These are phyloP conservation scores for Dendrocalamus latiflorus DNA, from an alignment of 202 grass and related monocot genomes.

Conservation along the genomic window DNA sequence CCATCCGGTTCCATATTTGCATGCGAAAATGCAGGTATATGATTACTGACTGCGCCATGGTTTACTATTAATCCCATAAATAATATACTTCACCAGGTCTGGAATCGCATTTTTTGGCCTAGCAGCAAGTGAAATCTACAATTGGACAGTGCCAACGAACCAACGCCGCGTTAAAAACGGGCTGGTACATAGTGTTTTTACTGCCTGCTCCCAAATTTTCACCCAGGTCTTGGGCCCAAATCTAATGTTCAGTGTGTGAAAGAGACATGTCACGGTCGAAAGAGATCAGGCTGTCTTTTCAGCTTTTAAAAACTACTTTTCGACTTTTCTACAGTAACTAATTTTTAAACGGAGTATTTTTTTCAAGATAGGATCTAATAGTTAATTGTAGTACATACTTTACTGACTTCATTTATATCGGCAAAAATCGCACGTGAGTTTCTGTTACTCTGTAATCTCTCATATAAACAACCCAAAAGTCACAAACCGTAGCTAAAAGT, in stretches of 20 bases:
- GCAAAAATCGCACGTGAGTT: no score
- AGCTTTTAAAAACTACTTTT: no score
- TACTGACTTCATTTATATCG: no score
- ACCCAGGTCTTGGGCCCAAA: background rate
- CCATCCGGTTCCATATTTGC: background rate
- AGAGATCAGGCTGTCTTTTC: background rate
- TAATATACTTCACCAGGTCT: background rate
- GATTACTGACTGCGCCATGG: background rate
- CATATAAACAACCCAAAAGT: no score
- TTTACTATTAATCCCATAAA: background rate
- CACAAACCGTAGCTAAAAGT: no score
- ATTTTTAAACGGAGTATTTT: no score
- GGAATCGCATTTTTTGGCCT: background rate
- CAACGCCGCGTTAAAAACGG: background rate
- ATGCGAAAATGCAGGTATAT: background rate
- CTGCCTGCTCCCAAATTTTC: background rate
- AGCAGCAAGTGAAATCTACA: background rate
- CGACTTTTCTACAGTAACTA: no score
- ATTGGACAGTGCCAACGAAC: background rate
- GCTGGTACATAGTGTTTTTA: background rate
- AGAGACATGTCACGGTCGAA: background rate
- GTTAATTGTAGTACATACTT: no score
- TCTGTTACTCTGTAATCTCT: no score
- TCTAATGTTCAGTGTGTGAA: slow-evolving; percentile 16
- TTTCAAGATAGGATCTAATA: no score